Evolutionary conservation across 306 rosid species (phyloP).

Genomic region (Delonix regia): DNA sequence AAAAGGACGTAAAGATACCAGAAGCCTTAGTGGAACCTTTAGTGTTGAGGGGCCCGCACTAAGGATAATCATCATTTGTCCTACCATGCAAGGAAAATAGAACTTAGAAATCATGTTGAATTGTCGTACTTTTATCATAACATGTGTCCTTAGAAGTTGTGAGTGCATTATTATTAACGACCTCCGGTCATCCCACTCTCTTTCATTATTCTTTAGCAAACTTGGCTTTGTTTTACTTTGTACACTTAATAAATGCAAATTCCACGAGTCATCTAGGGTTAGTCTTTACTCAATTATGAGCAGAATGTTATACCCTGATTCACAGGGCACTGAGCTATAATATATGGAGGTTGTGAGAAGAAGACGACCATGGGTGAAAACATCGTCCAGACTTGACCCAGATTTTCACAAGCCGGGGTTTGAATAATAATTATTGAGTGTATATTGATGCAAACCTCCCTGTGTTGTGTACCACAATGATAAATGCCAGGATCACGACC

Average conservation of each 20-base stretch:
- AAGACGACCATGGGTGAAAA: slow-evolving; percentile 39
- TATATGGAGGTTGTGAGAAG: slow-evolving; percentile 20
- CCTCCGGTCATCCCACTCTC: slow-evolving; percentile 30
- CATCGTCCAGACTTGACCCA: slow-evolving; percentile 50
- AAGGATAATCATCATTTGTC: slow-evolving; percentile 27
- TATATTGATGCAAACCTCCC: slow-evolving; percentile 30
- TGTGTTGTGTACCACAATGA: slow-evolving; percentile 38
- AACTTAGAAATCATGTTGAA: slow-evolving; percentile 38
- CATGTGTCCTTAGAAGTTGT: neutral
- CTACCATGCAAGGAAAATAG: slow-evolving; percentile 41
- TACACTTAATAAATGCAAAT: slow-evolving; percentile 55
- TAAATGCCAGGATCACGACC: slow-evolving; percentile 12
- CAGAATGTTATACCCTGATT: slow-evolving; percentile 15
- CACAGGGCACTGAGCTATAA: slow-evolving; percentile 30
- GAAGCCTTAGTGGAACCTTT: no score
- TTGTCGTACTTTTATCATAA: slow-evolving; percentile 32
- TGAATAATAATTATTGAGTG: slow-evolving; percentile 8
- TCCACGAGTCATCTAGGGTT: neutral
- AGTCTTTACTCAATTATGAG: slow-evolving; percentile 30
- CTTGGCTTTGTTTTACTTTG: slow-evolving; percentile 24
- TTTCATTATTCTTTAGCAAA: slow-evolving; percentile 31
- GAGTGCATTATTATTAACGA: slow-evolving; percentile 31
- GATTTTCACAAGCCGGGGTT: slow-evolving; percentile 2
- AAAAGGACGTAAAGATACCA: no score
- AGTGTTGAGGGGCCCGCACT: slow-evolving; percentile 7